A percentile compares a stretch with the other conserved stretches of the same genome.
These are phyloP conservation scores for Paralagenidium karlingii DNA, from an alignment of 352 stramenopile species.

Conservation along the genomic window DNA sequence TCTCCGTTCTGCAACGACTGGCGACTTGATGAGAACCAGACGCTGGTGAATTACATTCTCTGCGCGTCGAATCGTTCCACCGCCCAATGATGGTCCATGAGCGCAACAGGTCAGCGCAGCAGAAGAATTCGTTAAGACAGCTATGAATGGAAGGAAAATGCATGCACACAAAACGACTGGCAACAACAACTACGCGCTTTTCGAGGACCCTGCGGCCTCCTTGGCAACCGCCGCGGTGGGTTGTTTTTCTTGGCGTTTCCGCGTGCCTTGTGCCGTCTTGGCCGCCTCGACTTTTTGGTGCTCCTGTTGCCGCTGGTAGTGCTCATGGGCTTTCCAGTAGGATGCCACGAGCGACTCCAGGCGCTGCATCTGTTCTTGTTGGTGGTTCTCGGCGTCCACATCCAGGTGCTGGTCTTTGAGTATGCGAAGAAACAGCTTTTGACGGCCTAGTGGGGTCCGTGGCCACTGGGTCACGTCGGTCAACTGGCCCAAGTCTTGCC, in stretches of 20 bases:
- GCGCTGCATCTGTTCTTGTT: constrained; percentile 30
- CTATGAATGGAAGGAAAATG: too few relatives aligned
- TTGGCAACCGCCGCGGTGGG: too few relatives aligned
- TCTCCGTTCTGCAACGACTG: constrained; percentile 61
- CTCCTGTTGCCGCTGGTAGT: too few relatives aligned
- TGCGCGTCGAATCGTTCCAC: constrained; percentile 39
- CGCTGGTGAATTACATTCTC: constrained; percentile 75
- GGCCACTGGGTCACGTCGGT: constrained; percentile 43
- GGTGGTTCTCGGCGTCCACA: constrained; percentile 20
- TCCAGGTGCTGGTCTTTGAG: constrained; percentile 44
- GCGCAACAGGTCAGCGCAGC: not conserved
- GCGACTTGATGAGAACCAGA: constrained; percentile 60
- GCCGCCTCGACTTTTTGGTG: too few relatives aligned
- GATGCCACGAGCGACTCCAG: constrained; percentile 28
- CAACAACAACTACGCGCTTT: too few relatives aligned
- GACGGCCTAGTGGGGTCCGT: constrained; percentile 16
- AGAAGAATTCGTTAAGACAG: not conserved
- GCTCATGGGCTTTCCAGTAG: constrained; percentile 21
- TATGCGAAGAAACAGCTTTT: constrained; percentile 54
- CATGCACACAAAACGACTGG: too few relatives aligned
- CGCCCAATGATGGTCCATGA: not conserved
- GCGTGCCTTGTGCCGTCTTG: too few relatives aligned
- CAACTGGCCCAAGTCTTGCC: constrained; percentile 35
- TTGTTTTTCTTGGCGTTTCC: too few relatives aligned
- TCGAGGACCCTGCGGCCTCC: too few relatives aligned